phyloP scores from a whole-genome alignment of 2,329 filamentous ascomycete genomes.

The Penicillium janthinellum region DNA sequence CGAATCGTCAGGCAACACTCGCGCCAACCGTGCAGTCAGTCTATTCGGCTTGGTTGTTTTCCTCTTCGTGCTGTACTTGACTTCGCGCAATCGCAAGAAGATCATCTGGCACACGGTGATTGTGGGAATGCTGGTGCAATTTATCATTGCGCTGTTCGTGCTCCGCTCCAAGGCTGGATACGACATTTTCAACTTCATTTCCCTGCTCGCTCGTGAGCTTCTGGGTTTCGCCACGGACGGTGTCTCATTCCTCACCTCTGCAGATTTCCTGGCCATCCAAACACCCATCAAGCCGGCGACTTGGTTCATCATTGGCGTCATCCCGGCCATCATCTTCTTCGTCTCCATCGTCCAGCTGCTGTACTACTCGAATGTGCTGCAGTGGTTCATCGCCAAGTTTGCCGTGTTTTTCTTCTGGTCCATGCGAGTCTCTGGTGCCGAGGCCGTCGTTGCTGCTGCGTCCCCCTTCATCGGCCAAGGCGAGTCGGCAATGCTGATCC shows the following conservation, averaged over 20 bases:
- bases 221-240: slow-evolving; percentile 76
- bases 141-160: slow-evolving; percentile 85
- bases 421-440: slow-evolving; percentile 82
- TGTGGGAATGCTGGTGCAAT: slow-evolving; percentile 85
- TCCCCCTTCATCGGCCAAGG: slow-evolving; percentile 94
- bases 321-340: slow-evolving; percentile 97
- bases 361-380: slow-evolving; percentile 77
- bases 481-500: slow-evolving; percentile 90
- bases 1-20: slow-evolving; percentile 74
- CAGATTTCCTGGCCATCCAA: slow-evolving; percentile 26
- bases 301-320: slow-evolving; percentile 76
- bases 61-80: slow-evolving; percentile 66
- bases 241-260: slow-evolving; percentile 68
- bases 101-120: slow-evolving; percentile 75
- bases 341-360: slow-evolving; percentile 85
- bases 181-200: slow-evolving; percentile 91
- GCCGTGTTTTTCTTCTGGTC: slow-evolving; percentile 90
- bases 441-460: slow-evolving; percentile 90
- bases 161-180: slow-evolving; percentile 77
- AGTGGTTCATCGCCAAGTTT: slow-evolving; percentile 89
- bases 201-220: slow-evolving; percentile 69
- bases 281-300: slow-evolving; percentile 41
- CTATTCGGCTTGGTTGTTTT: slow-evolving; percentile 77
- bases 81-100: slow-evolving; percentile 68
- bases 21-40: slow-evolving; percentile 76